Percentiles rank a stretch among this genome's conserved stretches.
phyloP scores from a whole-genome alignment of 73 alveolate species.

The Paramecium pentaurelia region DNA sequence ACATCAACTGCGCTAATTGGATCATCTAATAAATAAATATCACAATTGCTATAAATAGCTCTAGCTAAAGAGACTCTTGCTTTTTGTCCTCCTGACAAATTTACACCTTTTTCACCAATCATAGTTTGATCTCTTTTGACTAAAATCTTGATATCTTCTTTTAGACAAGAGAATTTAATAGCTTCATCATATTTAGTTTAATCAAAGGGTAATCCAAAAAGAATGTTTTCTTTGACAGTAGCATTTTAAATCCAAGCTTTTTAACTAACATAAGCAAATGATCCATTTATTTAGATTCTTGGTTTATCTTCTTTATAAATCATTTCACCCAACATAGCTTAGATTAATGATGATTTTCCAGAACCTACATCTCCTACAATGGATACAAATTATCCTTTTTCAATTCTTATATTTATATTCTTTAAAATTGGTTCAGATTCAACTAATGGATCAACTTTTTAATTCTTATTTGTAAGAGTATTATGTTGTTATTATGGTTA shows the following conservation, averaged over 20 bases:
- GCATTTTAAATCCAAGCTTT: conserved; percentile 92
- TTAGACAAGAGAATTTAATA: conserved; percentile 59
- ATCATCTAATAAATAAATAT: conserved; percentile 66
- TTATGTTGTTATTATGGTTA: neutral
- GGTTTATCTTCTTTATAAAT: conserved; percentile 29
- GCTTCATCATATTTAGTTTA: conserved; percentile 78
- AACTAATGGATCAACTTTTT: neutral
- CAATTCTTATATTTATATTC: neutral
- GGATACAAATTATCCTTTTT: conserved; percentile 17
- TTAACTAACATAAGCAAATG: conserved; percentile 72
- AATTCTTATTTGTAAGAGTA: neutral
- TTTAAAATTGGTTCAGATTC: neutral
- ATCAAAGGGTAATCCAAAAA: conserved; percentile 80
- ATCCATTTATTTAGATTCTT: conserved; percentile 40
- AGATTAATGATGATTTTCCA: conserved; percentile 57
- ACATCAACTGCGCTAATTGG: conserved; percentile 97
- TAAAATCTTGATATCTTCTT: conserved; percentile 58
- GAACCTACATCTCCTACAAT: conserved; percentile 65
- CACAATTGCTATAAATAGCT: conserved; percentile 67
- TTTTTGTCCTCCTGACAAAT: conserved; percentile 74
- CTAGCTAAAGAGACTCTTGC: conserved; percentile 78
- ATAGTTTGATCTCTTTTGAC: conserved; percentile 61
- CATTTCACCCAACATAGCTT: conserved; percentile 54
- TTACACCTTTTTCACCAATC: conserved; percentile 75
- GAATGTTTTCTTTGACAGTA: conserved; percentile 90